A percentile compares a stretch with the other conserved stretches of the same genome.
phyloP scores from a whole-genome alignment of 345 rosid genomes.

The Carallia brachiata region DNA sequence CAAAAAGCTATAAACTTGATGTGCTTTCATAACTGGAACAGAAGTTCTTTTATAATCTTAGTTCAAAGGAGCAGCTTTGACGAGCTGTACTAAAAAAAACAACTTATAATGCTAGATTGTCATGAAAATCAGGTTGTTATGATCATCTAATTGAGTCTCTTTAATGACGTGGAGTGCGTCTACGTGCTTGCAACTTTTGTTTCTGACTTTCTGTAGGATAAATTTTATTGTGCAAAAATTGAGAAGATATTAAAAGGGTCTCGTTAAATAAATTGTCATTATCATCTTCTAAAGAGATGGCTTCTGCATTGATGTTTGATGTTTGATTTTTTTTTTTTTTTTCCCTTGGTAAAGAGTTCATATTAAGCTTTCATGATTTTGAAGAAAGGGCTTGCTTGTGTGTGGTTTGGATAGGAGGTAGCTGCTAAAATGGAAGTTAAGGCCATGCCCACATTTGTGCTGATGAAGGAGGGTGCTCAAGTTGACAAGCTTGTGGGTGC shows the following conservation, averaged over 20 bases:
- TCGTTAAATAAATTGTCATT: neutral
- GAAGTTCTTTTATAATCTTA: too few relatives aligned
- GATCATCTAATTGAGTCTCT: too few relatives aligned
- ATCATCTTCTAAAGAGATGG: neutral
- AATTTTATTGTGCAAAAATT: neutral
- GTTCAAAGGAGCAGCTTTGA: too few relatives aligned
- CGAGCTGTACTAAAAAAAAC: too few relatives aligned
- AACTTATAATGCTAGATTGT: too few relatives aligned
- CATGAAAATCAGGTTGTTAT: too few relatives aligned
- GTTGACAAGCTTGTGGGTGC: slow-evolving; percentile 87
- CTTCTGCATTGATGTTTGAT: neutral
- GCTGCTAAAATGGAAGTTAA: slow-evolving; percentile 62
- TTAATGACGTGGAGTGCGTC: neutral
- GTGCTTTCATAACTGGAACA: too few relatives aligned
- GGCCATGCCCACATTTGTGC: slow-evolving; percentile 94
- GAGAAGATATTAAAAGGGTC: neutral
- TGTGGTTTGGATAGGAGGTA: slow-evolving; percentile 55
- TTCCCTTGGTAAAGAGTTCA: neutral
- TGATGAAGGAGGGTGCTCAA: slow-evolving; percentile 58
- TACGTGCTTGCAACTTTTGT: neutral
- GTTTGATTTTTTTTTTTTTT: neutral
- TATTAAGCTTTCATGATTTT: neutral
- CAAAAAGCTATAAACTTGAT: too few relatives aligned
- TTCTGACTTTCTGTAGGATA: too few relatives aligned
- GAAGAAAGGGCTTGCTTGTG: neutral